Percentiles rank a stretch among this genome's conserved stretches.
These are phyloP conservation scores for Epichloe typhina DNA, from an alignment of 2,329 filamentous ascomycete genomes.

Conservation along the genomic window DNA sequence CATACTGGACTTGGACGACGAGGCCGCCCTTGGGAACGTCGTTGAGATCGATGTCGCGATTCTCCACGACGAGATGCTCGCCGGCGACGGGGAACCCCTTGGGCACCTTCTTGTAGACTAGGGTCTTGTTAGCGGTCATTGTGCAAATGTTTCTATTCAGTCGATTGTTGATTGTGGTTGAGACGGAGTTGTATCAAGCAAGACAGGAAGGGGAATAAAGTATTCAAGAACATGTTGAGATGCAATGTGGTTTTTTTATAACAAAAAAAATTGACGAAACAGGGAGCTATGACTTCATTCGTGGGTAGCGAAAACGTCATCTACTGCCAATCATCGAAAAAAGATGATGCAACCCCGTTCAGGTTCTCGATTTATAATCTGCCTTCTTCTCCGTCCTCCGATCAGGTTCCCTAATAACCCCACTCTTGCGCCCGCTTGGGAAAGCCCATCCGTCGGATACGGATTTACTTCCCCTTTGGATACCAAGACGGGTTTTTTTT, in stretches of 20 bases:
- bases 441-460: no score
- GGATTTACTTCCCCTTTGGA: no score
- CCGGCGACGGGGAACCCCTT: slow-evolving; percentile 54
- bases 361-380: neutral
- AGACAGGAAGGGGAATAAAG: no score
- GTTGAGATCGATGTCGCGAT: slow-evolving; percentile 52
- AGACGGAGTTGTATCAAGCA: neutral
- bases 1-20: slow-evolving; percentile 56
- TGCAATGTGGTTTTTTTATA: neutral
- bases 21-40: slow-evolving; percentile 49
- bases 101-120: slow-evolving; percentile 62
- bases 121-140: slow-evolving; percentile 50
- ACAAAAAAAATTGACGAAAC: neutral
- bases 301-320: neutral
- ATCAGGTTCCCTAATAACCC: no score
- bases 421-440: no score
- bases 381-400: neutral
- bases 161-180: no score
- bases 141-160: neutral
- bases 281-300: neutral
- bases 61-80: slow-evolving; percentile 55
- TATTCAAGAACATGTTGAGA: neutral
- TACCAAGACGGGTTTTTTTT: no score
- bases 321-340: neutral
- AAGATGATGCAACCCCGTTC: neutral